Conservation (phyloP, 108 stramenopile species). For the Asterionellopsis glacialis region DNA sequence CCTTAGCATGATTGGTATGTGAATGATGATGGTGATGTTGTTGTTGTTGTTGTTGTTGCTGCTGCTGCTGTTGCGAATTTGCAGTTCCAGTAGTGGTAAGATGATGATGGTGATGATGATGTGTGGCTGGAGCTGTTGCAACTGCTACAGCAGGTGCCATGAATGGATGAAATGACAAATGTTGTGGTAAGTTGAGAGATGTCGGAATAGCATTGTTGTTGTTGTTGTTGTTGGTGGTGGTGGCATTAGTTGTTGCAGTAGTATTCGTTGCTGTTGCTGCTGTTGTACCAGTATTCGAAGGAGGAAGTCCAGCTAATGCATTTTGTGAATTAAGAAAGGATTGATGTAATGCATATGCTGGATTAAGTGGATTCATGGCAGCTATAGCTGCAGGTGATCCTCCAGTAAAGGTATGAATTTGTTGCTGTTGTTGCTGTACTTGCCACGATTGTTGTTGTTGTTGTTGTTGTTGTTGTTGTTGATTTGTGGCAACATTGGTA, state of each 20-base stretch:
- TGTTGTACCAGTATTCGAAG: too few relatives aligned
- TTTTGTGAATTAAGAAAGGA: not conserved
- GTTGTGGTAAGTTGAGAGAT: too few relatives aligned
- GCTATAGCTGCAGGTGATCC: not conserved
- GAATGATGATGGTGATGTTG: conserved; percentile 4
- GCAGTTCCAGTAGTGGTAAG: not conserved
- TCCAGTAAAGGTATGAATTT: not conserved
- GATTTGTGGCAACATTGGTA: not conserved
- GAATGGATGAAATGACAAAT: too few relatives aligned
- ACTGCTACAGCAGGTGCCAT: too few relatives aligned
- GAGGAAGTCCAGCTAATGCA: too few relatives aligned
- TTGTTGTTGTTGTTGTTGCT: conserved; percentile 4
- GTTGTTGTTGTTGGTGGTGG: too few relatives aligned
- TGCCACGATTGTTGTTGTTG: conserved; percentile 7
- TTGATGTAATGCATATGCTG: conserved; percentile 2
- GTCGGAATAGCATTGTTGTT: too few relatives aligned
- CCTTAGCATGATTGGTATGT: not conserved
- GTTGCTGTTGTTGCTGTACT: conserved; percentile 1
- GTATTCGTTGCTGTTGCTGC: too few relatives aligned
- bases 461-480: conserved; percentile 7
- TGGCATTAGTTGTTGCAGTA: too few relatives aligned
- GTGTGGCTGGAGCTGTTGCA: too few relatives aligned
- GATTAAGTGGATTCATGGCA: not conserved
- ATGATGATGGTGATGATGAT: too few relatives aligned
- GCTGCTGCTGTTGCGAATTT: not conserved